Evolutionary conservation across 129 eudicot genomes (phyloP).

Genomic region (carrot (Daucus carota)): DNA sequence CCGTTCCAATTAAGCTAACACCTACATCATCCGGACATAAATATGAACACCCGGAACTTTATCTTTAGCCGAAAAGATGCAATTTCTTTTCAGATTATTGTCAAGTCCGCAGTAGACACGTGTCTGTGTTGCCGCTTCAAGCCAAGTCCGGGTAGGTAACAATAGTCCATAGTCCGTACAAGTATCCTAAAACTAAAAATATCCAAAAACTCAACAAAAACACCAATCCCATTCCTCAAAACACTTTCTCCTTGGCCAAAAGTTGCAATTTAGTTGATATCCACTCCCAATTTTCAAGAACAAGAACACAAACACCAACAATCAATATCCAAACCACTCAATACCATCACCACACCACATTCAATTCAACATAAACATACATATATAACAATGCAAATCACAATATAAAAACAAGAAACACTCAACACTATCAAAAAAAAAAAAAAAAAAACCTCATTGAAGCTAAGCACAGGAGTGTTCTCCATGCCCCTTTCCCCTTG

Average conservation of each 20-base stretch:
- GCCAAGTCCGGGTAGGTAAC: too few relatives aligned
- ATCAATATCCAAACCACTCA: not conserved
- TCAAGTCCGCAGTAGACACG: not conserved
- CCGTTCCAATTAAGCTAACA: not conserved
- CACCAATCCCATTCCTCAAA: not conserved
- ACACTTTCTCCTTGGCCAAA: too few relatives aligned
- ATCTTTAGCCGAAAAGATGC: not conserved
- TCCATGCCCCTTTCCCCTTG: slow-evolving; percentile 36
- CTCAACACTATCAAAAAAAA: slow-evolving; percentile 7
- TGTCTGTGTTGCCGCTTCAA: not conserved
- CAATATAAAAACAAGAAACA: not conserved
- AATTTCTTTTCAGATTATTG: not conserved
- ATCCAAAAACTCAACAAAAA: not conserved
- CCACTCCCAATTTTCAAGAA: not conserved
- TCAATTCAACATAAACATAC: not conserved
- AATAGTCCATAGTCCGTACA: not conserved
- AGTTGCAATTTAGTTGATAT: not conserved
- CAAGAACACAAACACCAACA: not conserved
- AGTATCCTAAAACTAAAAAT: not conserved
- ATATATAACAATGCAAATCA: not conserved
- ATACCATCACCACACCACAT: slow-evolving; percentile 1
- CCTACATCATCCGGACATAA: not conserved
- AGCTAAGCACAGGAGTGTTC: slow-evolving; percentile 55
- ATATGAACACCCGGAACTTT: not conserved
- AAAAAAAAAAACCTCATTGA: slow-evolving; percentile 52